Conservation (phyloP, 768 basidiomycete species). For the Mycena latifolia region DNA sequence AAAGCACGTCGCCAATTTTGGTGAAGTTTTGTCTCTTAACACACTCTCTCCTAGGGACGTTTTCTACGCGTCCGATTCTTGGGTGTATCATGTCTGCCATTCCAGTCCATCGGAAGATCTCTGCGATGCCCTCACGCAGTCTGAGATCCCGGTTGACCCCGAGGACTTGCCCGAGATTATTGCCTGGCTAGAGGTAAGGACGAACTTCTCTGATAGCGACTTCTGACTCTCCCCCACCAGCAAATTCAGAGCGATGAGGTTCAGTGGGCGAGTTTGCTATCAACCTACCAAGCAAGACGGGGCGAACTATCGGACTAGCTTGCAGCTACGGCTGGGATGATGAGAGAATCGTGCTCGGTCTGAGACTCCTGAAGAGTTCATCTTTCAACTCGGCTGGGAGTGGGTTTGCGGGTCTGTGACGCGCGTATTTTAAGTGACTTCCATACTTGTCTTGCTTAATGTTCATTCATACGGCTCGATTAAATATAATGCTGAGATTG, state of each 20-base stretch:
- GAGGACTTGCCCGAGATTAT: slow-evolving; percentile 12
- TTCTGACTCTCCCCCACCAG: not conserved
- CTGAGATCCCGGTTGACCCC: slow-evolving; percentile 2
- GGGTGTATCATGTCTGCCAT: slow-evolving; percentile 12
- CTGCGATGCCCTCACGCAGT: slow-evolving; percentile 2
- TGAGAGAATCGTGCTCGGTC: no score
- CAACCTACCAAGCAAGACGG: slow-evolving; percentile 3
- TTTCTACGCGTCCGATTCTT: slow-evolving; percentile 15
- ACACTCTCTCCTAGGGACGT: slow-evolving; percentile 1
- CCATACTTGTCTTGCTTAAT: no score
- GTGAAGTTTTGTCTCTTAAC: not conserved
- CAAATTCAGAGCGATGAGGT: not conserved
- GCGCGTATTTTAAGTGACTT: no score
- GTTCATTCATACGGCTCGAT: no score
- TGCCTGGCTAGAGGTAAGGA: slow-evolving; percentile 10
- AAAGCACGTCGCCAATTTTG: not conserved
- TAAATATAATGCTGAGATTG: no score
- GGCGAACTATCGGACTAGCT: not conserved
- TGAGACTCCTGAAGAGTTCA: no score
- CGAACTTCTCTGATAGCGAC: not conserved
- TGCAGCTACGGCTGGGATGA: no score
- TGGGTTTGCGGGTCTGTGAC: no score
- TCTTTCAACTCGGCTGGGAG: no score
- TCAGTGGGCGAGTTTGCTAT: slow-evolving; percentile 1
- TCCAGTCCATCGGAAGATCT: slow-evolving; percentile 6